A percentile compares a stretch with the other conserved stretches of the same genome.
These are phyloP conservation scores for Pharus latifolius DNA, from an alignment of 176 grass and related monocot species.

Conservation along the genomic window DNA sequence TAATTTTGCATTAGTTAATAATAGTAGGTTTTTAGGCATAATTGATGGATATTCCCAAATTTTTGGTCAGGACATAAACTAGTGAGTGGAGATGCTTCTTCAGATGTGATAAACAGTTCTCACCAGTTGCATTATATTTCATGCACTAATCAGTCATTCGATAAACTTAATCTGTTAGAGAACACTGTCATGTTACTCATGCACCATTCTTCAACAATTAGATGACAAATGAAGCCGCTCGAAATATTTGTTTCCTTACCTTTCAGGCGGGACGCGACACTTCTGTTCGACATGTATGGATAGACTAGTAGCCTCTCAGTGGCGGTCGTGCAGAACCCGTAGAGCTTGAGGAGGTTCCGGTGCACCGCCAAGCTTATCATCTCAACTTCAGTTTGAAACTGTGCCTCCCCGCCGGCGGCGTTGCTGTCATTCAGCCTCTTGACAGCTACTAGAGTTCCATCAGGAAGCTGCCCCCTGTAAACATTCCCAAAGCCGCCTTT, in stretches of 20 bases:
- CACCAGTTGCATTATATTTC: too few species aligned
- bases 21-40: too few species aligned
- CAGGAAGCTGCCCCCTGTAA: slow-evolving; percentile 51
- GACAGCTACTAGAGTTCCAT: slow-evolving; percentile 58
- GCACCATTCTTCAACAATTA: not conserved
- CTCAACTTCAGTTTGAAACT: slow-evolving; percentile 82
- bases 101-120: too few species aligned
- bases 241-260: slow-evolving; percentile 24
- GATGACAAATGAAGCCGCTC: not conserved
- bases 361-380: slow-evolving; percentile 86
- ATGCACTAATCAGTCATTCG: too few species aligned
- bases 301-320: slow-evolving; percentile 75
- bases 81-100: too few species aligned
- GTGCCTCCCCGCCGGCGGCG: slow-evolving; percentile 53
- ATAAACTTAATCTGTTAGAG: not conserved
- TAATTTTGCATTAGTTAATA: too few species aligned
- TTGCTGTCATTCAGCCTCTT: slow-evolving; percentile 82
- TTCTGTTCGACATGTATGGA: slow-evolving; percentile 85
- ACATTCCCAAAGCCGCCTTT: slow-evolving; percentile 76
- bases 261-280: slow-evolving; percentile 72
- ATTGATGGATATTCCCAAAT: too few species aligned
- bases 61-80: too few species aligned
- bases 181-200: not conserved
- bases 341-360: slow-evolving; percentile 65
- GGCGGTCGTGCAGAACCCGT: slow-evolving; percentile 70